Evolutionary conservation across 495 filamentous ascomycete genomes (phyloP).

Genomic region (Penicillium manginii): DNA sequence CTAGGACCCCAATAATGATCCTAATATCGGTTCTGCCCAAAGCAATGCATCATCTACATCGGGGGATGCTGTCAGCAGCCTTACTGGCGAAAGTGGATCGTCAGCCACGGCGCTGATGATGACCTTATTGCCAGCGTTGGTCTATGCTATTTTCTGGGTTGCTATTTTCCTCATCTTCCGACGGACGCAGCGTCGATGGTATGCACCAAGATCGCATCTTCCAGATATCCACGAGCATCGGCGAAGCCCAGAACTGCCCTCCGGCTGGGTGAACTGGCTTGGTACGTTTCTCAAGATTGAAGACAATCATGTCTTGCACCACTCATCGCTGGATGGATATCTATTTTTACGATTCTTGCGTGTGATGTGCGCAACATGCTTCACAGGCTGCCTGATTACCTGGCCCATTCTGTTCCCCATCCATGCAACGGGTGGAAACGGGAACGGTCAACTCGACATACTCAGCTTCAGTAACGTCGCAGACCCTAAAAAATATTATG

Average conservation of each 20-base stretch:
- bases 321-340: conserved; percentile 77
- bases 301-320: conserved; percentile 64
- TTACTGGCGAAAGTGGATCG: conserved; percentile 38
- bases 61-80: conserved; percentile 33
- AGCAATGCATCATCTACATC: conserved; percentile 45
- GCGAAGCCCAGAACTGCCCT: conserved; percentile 45
- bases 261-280: conserved; percentile 64
- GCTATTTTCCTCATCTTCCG: conserved; percentile 75
- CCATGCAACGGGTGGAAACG: conserved; percentile 70
- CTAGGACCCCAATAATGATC: conserved; percentile 44
- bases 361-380: conserved; percentile 69
- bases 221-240: conserved; percentile 65
- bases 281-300: conserved; percentile 62
- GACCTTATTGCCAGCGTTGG: conserved; percentile 70
- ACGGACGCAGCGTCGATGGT: conserved; percentile 71
- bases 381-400: conserved; percentile 74
- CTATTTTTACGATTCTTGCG: conserved; percentile 81
- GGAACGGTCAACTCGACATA: conserved; percentile 60
- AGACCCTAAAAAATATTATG: conserved; percentile 57
- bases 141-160: conserved; percentile 69
- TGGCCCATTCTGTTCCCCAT: conserved; percentile 84
- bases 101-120: conserved; percentile 62
- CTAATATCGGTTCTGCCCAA: conserved; percentile 48
- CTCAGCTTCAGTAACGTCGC: conserved; percentile 71
- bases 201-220: conserved; percentile 82